Percentiles rank a stretch among this genome's conserved stretches.
Evolutionary conservation across 169 alveolate species (phyloP).

Genomic region (Babesia caballi): DNA sequence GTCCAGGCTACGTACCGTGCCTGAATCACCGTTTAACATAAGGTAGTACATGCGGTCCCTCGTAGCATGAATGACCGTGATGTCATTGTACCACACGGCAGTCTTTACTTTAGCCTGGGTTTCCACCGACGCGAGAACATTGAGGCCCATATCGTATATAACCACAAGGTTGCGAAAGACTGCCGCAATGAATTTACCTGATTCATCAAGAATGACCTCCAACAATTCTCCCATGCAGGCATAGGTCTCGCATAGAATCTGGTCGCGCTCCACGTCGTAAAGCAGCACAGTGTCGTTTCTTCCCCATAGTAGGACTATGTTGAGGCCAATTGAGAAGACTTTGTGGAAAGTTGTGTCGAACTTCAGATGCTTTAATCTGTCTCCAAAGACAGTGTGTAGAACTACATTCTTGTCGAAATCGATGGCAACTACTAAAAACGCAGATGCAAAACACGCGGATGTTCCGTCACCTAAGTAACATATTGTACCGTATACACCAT

Average conservation of each 20-base stretch:
- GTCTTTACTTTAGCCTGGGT: conserved; percentile 60
- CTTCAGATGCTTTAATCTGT: background rate
- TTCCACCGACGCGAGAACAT: conserved; percentile 57
- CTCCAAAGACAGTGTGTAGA: conserved; percentile 19
- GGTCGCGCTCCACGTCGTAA: background rate
- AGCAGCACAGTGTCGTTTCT: background rate
- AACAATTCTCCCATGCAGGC: conserved; percentile 49
- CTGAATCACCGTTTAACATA: conserved; percentile 45
- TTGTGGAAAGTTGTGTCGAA: background rate
- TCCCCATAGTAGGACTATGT: conserved; percentile 34
- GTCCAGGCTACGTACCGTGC: conserved; percentile 26
- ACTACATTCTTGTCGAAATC: background rate
- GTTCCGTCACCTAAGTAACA: background rate
- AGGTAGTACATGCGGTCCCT: conserved; percentile 57
- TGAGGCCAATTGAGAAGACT: conserved; percentile 26
- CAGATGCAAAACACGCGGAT: conserved; percentile 40
- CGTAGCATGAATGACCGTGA: conserved; percentile 54
- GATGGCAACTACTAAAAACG: conserved; percentile 4
- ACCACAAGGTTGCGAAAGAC: conserved; percentile 65
- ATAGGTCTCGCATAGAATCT: background rate
- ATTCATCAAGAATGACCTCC: conserved; percentile 48
- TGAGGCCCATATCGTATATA: conserved; percentile 63
- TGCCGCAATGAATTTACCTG: conserved; percentile 61
- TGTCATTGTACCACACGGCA: conserved; percentile 70
- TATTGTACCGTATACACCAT: background rate